Base-by-base conservation (phyloP, 495 filamentous ascomycete species). In the Lasiosphaeriaceae sp. region DNA sequence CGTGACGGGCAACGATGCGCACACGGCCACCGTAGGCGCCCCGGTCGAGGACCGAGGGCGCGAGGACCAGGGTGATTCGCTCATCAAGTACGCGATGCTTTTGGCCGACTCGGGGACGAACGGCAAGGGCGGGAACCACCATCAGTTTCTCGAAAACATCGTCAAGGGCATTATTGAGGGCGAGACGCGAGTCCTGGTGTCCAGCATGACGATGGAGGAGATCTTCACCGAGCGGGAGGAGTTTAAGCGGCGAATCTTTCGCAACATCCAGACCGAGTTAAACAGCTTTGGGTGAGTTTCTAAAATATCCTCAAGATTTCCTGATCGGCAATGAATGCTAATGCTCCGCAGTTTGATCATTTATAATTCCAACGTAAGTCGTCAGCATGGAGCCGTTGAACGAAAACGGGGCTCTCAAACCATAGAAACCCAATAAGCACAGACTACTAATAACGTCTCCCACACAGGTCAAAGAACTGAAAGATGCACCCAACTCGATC, bases 131-230 rank as follows among this genome's bases (percentile, higher is more conserved):
- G 66, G 19, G 56, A 68, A 72, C 21, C 74, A 79, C n/a, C 75
- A 75, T 14, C 78, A 79, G 49, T 87, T 91, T 69, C 85, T 91
- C 31, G 87, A 91, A 67, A 86, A 88, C 65, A 94, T 92, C 55
- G 87, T 92, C 58, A 92, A 89, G 73, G 90, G 90, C 55, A 90
- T 94, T 70, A 92, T 94, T 64, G 89, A 92, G 70, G 90, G 90
- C 49, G 90, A 94, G 68, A 90, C 88, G 8, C 80, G 89, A 47
- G 85, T 87, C 22, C 80, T 92, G 47, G 88, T 94, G 31, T 86
- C 82, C 3, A 82, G 78, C 55, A 90, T 91, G 87, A 89, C 88
- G 12, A 90, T 92, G 88, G 89, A 92, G 65, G 90, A 92, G 72
- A 86, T 94, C 44, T 92, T 90, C 69, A 86, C 85, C 50, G 85